These are phyloP conservation scores for Volvox carteri DNA, from an alignment of 163 green algal species.

Conservation along the genomic window DNA sequence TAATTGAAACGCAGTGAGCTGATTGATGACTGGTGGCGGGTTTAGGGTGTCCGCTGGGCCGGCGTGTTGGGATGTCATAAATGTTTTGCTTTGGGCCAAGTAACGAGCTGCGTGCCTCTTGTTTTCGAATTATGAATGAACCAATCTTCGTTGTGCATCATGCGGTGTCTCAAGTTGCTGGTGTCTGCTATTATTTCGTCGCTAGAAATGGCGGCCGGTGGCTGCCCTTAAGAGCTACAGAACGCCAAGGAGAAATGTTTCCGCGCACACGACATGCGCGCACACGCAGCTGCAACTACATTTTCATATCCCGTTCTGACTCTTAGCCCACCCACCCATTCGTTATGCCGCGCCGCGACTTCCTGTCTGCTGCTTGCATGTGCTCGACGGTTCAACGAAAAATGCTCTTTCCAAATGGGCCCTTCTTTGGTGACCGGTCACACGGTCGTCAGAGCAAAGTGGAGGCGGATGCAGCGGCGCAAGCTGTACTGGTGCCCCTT, in stretches of 20 bases:
- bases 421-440: neutral
- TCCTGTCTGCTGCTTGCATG: neutral
- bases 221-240: no score
- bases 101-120: no score
- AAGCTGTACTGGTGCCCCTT: constrained; percentile 4
- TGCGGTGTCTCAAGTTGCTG: neutral
- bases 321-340: neutral
- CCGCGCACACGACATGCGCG: no score
- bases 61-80: no score
- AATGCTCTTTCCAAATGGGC: neutral
- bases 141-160: no score
- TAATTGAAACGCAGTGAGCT: no score
- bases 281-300: neutral
- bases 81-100: no score
- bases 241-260: neutral
- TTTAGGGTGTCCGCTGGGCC: no score
- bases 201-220: no score
- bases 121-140: no score
- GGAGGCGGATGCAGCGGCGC: neutral
- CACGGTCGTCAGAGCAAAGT: neutral
- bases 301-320: neutral
- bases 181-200: neutral
- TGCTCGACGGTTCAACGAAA: neutral
- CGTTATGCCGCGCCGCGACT: neutral
- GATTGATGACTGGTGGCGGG: no score